These are phyloP conservation scores for Auricularia sp. DNA, from an alignment of 768 basidiomycete genomes.

Conservation along the genomic window DNA sequence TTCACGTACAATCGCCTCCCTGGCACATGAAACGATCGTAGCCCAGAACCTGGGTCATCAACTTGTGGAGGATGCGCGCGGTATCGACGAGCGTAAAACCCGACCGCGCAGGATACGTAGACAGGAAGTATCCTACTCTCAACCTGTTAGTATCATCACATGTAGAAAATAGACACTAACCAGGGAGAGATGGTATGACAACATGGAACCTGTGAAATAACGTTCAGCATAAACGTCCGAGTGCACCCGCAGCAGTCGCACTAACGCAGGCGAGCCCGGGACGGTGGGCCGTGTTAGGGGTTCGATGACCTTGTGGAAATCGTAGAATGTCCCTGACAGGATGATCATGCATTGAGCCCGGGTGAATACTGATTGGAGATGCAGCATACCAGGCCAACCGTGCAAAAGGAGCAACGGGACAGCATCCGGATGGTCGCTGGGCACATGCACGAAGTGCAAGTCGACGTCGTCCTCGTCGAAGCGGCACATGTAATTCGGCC, in stretches of 20 bases:
- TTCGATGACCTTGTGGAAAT: constrained; percentile 14
- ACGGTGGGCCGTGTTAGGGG: constrained; percentile 7
- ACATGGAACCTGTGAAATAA: constrained; percentile 8
- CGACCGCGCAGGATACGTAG: constrained; percentile 7
- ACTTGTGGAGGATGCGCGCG: constrained; percentile 8
- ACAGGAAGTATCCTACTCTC: constrained; percentile 7
- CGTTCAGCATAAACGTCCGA: not conserved
- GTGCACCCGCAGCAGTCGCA: not conserved
- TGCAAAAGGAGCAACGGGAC: constrained; percentile 10
- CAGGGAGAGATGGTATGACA: constrained; percentile 12
- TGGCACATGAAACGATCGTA: constrained; percentile 11
- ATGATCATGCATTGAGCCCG: not conserved
- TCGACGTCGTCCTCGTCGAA: constrained; percentile 7
- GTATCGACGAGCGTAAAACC: constrained; percentile 10
- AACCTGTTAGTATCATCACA: not conserved
- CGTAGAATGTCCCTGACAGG: constrained; percentile 10
- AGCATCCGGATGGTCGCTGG: constrained; percentile 5
- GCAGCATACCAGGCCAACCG: constrained; percentile 9
- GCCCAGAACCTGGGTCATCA: constrained; percentile 11
- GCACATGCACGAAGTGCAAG: constrained; percentile 10
- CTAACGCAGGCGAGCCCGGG: constrained; percentile 8
- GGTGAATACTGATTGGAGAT: no score
- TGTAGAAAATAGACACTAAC: not conserved
- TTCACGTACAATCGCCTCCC: constrained; percentile 12
- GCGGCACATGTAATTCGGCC: constrained; percentile 7